Evolutionary conservation across 2,329 filamentous ascomycete species (phyloP).

Genomic region (Chrysosporium queenslandicum): DNA sequence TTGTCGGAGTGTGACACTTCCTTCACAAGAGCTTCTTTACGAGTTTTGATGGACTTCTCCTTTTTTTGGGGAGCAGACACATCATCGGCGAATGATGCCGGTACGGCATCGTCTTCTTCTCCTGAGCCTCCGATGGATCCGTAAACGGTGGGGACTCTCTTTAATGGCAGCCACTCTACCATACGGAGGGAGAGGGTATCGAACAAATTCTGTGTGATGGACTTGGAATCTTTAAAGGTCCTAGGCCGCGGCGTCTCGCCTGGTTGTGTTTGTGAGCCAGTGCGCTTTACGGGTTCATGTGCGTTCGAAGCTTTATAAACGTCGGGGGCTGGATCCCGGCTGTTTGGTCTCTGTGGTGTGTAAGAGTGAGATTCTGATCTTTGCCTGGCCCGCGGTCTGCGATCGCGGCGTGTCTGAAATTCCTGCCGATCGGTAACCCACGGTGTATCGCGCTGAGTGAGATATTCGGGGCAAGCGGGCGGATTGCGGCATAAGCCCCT

Average conservation of each 20-base stretch:
- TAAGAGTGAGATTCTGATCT: neutral
- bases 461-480: slow-evolving; percentile 16
- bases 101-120: neutral
- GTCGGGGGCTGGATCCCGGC: neutral
- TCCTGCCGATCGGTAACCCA: neutral
- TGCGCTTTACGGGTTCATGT: neutral
- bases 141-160: slow-evolving; percentile 1
- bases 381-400: neutral
- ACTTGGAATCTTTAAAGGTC: slow-evolving; percentile 47
- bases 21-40: neutral
- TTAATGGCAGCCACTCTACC: slow-evolving; percentile 39
- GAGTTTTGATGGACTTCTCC: neutral
- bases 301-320: neutral
- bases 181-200: slow-evolving; percentile 39
- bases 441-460: neutral
- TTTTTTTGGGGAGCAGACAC: neutral
- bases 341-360: neutral
- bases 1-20: slow-evolving; percentile 1
- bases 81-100: neutral
- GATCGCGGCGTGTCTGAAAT: neutral
- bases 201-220: slow-evolving; percentile 51
- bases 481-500: slow-evolving; percentile 53
- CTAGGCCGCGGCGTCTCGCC: slow-evolving; percentile 17
- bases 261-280: neutral
- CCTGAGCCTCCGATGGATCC: neutral